Base-by-base conservation (phyloP, 2,329 filamentous ascomycete genomes). In the Verticillium zaregamsianum region DNA sequence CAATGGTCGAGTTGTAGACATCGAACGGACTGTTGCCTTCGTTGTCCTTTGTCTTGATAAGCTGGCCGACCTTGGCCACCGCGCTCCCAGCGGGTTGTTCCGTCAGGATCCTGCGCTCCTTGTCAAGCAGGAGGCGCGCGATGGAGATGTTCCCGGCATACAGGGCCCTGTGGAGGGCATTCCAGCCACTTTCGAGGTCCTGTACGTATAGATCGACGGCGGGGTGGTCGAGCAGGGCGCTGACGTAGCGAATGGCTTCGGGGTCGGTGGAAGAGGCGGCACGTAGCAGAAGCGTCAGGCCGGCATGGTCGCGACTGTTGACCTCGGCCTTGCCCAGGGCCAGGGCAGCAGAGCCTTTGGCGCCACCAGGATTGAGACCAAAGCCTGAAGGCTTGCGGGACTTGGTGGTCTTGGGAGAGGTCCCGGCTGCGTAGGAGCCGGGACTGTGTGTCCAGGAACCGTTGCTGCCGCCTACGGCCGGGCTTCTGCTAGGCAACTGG, bases 11-110 rank as follows among this genome's bases (percentile, higher is more conserved):
- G 65, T 92, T 90, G 69, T 96, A 98, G 12, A 99, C 79, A 73
- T 98, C 95, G 67, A 98, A 94, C 0, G 95, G 94, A 67, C 93
- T 96, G 71, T 96, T 93, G 11, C 94, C 94, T 76, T 98, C 95
- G 62, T 91, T 88, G 70, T 99, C 95, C 74, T 98, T 99, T 59
- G 95, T 92, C 78, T 96, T 97, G 70, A 97, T 93, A 52, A 98
- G 78, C 32, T 89, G 89, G 11, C 89, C 88, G 35, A 88, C 85
- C 69, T 86, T 86, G 66, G 86, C 81, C 23, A 82, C 77, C 20
- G 85, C 80, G 15, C 82, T 83, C 28, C 82, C 82, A 20, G 83
- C 79, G 7, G 86, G 85, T 65, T 88, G 87, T 52, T 87, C 81
- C 3, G 76, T 80, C 66, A 83, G 69, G 60, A 93, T 87, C 40